Conservation (phyloP, 768 basidiomycete genomes). For the Agaricus subrufescens region DNA sequence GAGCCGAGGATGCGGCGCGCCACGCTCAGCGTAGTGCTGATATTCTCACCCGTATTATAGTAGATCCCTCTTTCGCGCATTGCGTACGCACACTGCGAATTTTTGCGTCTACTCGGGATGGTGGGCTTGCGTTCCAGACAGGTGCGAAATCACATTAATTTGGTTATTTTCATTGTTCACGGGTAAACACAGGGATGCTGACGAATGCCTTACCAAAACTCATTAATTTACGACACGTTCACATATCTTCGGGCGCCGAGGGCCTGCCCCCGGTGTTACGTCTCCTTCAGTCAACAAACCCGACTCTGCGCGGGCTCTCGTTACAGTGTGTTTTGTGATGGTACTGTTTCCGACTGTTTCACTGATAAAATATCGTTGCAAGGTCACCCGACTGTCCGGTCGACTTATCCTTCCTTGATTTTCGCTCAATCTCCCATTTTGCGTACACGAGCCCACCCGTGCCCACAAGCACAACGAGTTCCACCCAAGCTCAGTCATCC, state of each 20-base stretch:
- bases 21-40: conserved; percentile 67
- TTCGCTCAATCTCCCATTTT: conserved; percentile 57
- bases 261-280: conserved; percentile 48
- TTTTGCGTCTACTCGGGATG: conserved; percentile 43
- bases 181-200: conserved; percentile 48
- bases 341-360: not conserved
- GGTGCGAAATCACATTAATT: conserved; percentile 29
- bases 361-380: not conserved
- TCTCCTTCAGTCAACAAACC: conserved; percentile 45
- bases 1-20: conserved; percentile 37
- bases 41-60: conserved; percentile 62
- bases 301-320: conserved; percentile 52
- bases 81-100: conserved; percentile 55
- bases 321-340: conserved; percentile 36
- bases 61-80: conserved; percentile 53
- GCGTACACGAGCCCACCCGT: conserved; percentile 36
- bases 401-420: conserved; percentile 43
- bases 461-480: conserved; percentile 12
- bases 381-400: conserved; percentile 40
- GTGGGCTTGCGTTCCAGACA: conserved; percentile 58
- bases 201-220: conserved; percentile 65
- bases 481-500: conserved; percentile 32
- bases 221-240: conserved; percentile 52
- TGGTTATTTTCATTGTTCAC: not conserved
- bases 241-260: conserved; percentile 53